Base-by-base conservation (phyloP, 208 protist species). In the Zelonia costaricensis region DNA sequence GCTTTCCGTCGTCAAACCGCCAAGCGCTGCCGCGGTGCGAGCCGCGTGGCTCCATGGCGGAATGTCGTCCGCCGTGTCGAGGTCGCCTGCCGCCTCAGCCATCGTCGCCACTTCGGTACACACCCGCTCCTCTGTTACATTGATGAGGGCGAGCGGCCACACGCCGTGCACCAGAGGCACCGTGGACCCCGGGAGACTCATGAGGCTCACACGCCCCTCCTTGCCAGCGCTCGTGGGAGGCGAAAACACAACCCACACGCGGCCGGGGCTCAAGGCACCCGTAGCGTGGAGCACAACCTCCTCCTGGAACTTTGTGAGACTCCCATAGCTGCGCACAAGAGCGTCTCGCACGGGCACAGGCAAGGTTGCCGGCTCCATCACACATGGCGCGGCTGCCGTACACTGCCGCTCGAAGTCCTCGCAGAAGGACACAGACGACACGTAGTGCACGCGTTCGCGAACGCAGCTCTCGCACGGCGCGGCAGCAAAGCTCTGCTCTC, bases 91-190 rank as follows among this genome's bases (percentile, higher is more conserved):
- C 20, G 45, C 15, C 22, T 38, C 40, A 13, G 16, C 22, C 18
- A 42, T 27, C 8, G 44, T 54, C 48, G 61, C 64, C 39, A 74
- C 30, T 31, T 63, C 31, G 16, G 40, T n/a, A 52, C 80, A 83
- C 35, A 94, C 25, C 6, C 47, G 47, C 40, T 54, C 46, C 55
- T 91, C 86, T 8, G 86, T 86, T 58, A 88, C 65, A 42, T 92
- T 76, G 22, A 92, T 59, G 20, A 88, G 76, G 13, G 82, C 86
- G 18, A 95, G 63, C n/a, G 89, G 89, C 89, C 89, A 95, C 28
- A 93, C 46, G 13, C 86, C 86, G 23, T 86, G 63, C 10, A 59
- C 63, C 2, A 93, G 71, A 9, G 89, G 89, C 4, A 83, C 64
- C 30, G 59, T 72, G 38, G 44, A 66, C 9, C 47, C 77, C 64